phyloP scores from a whole-genome alignment of 768 basidiomycete species.

The Boletus sp. region DNA sequence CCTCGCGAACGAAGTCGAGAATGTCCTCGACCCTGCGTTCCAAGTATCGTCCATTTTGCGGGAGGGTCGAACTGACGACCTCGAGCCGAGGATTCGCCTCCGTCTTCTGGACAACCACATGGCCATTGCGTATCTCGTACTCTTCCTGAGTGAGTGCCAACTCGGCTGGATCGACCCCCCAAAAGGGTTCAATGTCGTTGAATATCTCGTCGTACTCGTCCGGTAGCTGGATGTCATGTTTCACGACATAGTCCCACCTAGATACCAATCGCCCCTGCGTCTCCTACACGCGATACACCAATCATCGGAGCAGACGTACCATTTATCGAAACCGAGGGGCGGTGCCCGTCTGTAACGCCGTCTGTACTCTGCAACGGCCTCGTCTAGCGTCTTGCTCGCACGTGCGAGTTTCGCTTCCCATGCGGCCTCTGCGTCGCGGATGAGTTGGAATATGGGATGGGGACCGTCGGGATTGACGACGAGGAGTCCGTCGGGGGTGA shows the following conservation, averaged over 20 bases:
- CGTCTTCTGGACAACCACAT: conserved; percentile 28
- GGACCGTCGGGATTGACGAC: conserved; percentile 33
- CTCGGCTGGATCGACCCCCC: conserved; percentile 33
- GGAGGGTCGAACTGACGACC: conserved; percentile 15
- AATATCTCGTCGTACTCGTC: conserved; percentile 49
- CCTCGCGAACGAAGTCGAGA: conserved; percentile 24
- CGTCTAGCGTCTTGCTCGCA: conserved; percentile 36
- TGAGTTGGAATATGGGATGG: conserved; percentile 45
- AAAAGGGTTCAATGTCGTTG: conserved; percentile 35
- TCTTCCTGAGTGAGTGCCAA: conserved; percentile 19
- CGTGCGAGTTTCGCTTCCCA: conserved; percentile 36
- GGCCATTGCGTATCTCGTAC: conserved; percentile 12
- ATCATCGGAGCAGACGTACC: conserved; percentile 28
- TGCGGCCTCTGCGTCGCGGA: conserved; percentile 32
- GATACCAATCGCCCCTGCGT: conserved; percentile 12
- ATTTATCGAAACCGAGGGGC: conserved; percentile 42
- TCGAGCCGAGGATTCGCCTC: conserved; percentile 3
- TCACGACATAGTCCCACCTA: conserved; percentile 38
- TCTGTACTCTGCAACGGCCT: conserved; percentile 39
- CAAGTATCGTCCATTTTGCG: conserved; percentile 1
- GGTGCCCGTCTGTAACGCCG: conserved; percentile 34
- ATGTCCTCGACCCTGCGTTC: conserved; percentile 3
- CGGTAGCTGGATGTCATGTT: conserved; percentile 37
- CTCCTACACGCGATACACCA: not conserved
- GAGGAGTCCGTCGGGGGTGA: conserved; percentile 30